Percentiles rank a stretch among this genome's conserved stretches.
Evolutionary conservation across 768 basidiomycete species (phyloP).

Genomic region (Polyporus arcularius): DNA sequence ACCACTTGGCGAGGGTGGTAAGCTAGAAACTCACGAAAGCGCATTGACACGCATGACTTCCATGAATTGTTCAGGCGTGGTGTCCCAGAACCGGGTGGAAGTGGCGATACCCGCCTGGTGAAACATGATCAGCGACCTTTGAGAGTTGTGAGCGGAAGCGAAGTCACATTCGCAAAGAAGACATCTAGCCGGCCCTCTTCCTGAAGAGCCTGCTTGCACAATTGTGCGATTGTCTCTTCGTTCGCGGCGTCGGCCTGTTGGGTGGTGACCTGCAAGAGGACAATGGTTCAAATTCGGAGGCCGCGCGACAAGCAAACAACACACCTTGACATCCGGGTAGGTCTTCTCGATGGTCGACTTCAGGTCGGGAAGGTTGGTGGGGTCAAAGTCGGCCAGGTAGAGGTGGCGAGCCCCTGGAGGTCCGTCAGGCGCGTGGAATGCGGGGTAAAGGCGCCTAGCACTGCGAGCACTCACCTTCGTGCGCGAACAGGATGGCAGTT

Average conservation of each 20-base stretch:
- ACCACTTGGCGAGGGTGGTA: neutral
- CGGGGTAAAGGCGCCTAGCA: neutral
- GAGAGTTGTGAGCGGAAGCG: neutral
- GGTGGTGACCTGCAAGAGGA: slow-evolving; percentile 60
- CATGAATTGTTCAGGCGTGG: slow-evolving; percentile 67
- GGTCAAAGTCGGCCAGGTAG: slow-evolving; percentile 74
- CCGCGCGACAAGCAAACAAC: slow-evolving; percentile 4
- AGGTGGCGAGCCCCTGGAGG: slow-evolving; percentile 69
- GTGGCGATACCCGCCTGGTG: slow-evolving; percentile 68
- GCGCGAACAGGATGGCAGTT: slow-evolving; percentile 70
- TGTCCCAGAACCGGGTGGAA: slow-evolving; percentile 46
- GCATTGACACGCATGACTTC: slow-evolving; percentile 77
- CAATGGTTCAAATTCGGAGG: neutral
- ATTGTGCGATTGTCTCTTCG: slow-evolving; percentile 60
- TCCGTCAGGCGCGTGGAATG: slow-evolving; percentile 1
- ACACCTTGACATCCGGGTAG: slow-evolving; percentile 81
- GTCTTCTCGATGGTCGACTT: slow-evolving; percentile 62
- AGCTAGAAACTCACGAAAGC: slow-evolving; percentile 45
- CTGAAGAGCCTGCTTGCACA: slow-evolving; percentile 71
- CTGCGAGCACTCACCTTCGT: slow-evolving; percentile 57
- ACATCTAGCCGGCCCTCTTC: slow-evolving; percentile 90
- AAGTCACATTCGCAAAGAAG: slow-evolving; percentile 89
- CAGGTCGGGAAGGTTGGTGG: slow-evolving; percentile 68
- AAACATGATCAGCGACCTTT: slow-evolving; percentile 3
- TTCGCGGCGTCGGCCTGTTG: slow-evolving; percentile 84